These are phyloP conservation scores for Suillus bovinus DNA, from an alignment of 768 basidiomycete species.

Conservation along the genomic window DNA sequence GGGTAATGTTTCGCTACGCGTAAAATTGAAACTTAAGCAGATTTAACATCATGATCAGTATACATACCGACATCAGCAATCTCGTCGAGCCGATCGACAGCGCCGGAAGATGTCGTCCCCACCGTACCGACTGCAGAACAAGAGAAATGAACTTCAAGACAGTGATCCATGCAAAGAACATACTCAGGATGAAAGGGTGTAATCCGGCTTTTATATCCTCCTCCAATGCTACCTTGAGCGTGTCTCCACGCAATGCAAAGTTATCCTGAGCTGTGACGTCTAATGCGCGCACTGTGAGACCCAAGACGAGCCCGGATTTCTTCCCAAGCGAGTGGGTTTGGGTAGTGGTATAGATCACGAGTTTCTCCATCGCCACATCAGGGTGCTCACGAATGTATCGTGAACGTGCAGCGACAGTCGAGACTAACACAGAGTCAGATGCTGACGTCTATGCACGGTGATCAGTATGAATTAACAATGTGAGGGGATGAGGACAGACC, in stretches of 20 bases:
- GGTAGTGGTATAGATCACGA: slow-evolving; percentile 86
- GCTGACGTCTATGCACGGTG: slow-evolving; percentile 64
- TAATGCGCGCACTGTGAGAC: slow-evolving; percentile 70
- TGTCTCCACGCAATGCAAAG: slow-evolving; percentile 69
- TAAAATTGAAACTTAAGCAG: background rate
- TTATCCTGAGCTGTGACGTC: slow-evolving; percentile 64
- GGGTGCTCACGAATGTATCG: slow-evolving; percentile 52
- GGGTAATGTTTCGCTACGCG: slow-evolving; percentile 57
- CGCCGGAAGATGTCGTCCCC: slow-evolving; percentile 89
- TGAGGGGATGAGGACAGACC: slow-evolving; percentile 38
- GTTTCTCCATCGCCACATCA: slow-evolving; percentile 48
- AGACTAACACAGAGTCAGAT: slow-evolving; percentile 78
- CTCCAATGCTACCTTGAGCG: slow-evolving; percentile 57
- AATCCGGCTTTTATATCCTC: slow-evolving; percentile 61
- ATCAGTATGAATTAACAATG: background rate
- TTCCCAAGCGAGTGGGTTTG: slow-evolving; percentile 88
- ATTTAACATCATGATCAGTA: background rate
- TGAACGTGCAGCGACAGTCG: slow-evolving; percentile 78
- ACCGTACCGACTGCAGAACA: slow-evolving; percentile 72
- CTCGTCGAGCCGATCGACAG: slow-evolving; percentile 78
- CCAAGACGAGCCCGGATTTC: slow-evolving; percentile 80
- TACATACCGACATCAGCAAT: slow-evolving; percentile 67
- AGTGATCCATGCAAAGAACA: background rate
- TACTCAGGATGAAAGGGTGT: slow-evolving; percentile 82
- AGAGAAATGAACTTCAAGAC: background rate